Conservation (phyloP, 139 green algal genomes). For the Micromonas commoda region DNA sequence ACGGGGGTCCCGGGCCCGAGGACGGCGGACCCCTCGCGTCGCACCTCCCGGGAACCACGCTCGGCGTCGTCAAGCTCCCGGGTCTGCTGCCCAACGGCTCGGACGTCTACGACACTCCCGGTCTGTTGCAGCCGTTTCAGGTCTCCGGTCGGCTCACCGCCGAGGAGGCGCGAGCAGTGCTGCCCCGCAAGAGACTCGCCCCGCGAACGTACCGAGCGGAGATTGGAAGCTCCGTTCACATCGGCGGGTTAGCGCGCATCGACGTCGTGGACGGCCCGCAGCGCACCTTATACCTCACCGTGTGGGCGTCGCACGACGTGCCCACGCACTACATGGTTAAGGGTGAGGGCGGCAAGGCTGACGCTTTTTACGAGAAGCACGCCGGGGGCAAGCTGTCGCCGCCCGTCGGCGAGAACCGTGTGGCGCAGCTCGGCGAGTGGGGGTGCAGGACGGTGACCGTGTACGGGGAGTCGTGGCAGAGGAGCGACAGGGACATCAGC, state of each 20-base stretch:
- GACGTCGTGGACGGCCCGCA: conserved; percentile 61
- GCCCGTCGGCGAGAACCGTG: conserved; percentile 44
- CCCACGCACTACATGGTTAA: conserved; percentile 53
- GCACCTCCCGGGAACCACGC: conserved; percentile 83
- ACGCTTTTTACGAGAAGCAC: conserved; percentile 56
- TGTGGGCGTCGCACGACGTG: conserved; percentile 71
- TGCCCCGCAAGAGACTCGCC: conserved; percentile 48
- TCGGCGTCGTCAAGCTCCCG: conserved; percentile 72
- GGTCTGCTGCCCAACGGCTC: conserved; percentile 67
- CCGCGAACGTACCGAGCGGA: conserved; percentile 80
- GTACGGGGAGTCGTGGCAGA: conserved; percentile 38
- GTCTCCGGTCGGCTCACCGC: conserved; percentile 53
- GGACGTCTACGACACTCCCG: conserved; percentile 86
- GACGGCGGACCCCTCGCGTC: conserved; percentile 66
- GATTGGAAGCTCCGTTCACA: conserved; percentile 58
- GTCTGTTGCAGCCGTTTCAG: conserved; percentile 85
- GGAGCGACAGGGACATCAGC: conserved; percentile 31
- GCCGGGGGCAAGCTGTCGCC: conserved; percentile 56
- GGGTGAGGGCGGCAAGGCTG: conserved; percentile 71
- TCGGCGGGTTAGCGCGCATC: conserved; percentile 82
- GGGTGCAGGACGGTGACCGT: conserved; percentile 49
- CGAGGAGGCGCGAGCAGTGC: conserved; percentile 56
- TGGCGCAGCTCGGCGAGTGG: conserved; percentile 41
- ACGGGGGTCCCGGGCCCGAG: neutral
- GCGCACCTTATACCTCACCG: conserved; percentile 83